Base-by-base conservation (phyloP, 164 flowering plant species). In the Annona cherimola region DNA sequence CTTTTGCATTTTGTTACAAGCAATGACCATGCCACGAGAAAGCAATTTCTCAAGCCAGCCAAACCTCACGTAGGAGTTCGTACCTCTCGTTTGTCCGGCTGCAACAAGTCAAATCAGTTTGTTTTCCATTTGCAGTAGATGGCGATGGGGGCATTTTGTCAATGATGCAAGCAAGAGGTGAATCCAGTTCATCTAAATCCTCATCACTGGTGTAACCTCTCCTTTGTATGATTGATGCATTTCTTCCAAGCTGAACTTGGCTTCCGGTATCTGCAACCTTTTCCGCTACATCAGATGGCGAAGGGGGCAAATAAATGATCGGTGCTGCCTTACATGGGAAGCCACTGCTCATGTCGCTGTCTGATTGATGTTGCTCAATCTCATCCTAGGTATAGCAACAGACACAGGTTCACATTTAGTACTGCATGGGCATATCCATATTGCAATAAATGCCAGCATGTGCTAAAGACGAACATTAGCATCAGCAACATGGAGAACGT, bases 141-240 rank as follows among this genome's bases (percentile, higher is more conserved):
- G 87, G 82, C 42, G 89, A 80, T 5, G 78, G 46, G 12, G 85
- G 78, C 76, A 69, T 39, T 73, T 87, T 85, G 19, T 85, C 89
- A 2, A 91, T 78, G 66, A 90, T 75, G 6, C 83, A 82, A 19
- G 82, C 66, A 0, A 91, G 83, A 66, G 97, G 96, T 74, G 84
- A 89, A 74, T 90, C 86, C 76, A 96, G 73, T 74, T 92, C 97
- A 42, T 90, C 98, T 69, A 96, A 82, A 74, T 96, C 99, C 7
- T 96, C 99, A 69, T 93, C 97, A 60, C 99, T 96, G 11, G 96
- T 93, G 72, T 92, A 89, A 45, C 99, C 99, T 63, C 86, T 93
- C 75, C 86, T 88, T 81, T 85, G 94, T n/a, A 92, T 73, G 20
- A 77, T 63, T 5, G 99, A 95, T 7, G 77, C 87, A 73, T 80